Conservation (phyloP, 116 monocot species). For the Phalaenopsis hybrid region DNA sequence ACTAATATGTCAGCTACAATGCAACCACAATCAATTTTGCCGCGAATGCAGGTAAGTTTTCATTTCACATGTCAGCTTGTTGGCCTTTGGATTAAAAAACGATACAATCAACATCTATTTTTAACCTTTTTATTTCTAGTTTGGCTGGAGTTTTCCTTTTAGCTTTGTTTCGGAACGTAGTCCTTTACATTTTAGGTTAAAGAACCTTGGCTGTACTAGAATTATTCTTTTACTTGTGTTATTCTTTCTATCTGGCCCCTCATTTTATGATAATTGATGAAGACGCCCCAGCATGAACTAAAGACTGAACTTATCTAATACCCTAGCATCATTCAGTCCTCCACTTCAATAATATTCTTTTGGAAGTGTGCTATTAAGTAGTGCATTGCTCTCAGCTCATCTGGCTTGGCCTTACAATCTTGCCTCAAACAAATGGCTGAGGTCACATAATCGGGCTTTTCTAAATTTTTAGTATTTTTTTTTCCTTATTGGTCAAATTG, state of each 20-base stretch:
- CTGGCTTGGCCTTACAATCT: neutral
- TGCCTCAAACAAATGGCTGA: neutral
- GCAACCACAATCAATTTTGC: slow-evolving; percentile 64
- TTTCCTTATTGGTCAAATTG: neutral
- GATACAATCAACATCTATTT: neutral
- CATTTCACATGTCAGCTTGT: neutral
- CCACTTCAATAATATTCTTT: too few relatives aligned
- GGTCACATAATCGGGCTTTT: neutral
- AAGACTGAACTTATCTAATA: too few relatives aligned
- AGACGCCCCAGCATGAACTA: too few relatives aligned
- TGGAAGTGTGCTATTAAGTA: too few relatives aligned
- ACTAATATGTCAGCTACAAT: slow-evolving; percentile 65
- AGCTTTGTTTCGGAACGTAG: neutral
- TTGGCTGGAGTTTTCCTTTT: neutral
- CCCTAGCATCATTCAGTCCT: too few relatives aligned
- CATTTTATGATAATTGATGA: too few relatives aligned
- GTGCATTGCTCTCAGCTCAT: neutral
- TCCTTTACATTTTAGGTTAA: too few relatives aligned
- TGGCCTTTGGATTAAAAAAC: neutral
- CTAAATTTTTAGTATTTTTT: neutral
- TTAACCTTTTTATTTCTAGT: neutral
- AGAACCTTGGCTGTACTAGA: too few relatives aligned
- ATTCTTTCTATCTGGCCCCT: too few relatives aligned
- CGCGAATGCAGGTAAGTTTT: slow-evolving; percentile 63
- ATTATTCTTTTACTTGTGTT: too few relatives aligned